Evolutionary conservation across 352 stramenopile species (phyloP).

Genomic region (Phytophthora colocasiae): DNA sequence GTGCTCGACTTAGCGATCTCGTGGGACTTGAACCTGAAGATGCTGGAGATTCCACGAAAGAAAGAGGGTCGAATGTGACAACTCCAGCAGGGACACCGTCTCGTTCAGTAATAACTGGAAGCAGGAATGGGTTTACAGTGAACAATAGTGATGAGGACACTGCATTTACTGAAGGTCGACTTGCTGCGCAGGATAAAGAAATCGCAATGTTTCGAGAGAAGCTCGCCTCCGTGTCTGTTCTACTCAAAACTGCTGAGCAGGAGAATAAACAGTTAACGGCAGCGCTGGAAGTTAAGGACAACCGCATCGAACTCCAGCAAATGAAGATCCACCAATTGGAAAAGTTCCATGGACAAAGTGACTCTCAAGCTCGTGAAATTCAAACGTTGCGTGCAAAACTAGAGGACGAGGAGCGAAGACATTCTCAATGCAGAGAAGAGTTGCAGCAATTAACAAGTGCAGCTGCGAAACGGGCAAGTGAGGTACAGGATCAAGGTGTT

Average conservation of each 20-base stretch:
- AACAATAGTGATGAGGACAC: slow-evolving; percentile 19
- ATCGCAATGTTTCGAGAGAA: slow-evolving; percentile 80
- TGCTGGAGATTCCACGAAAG: slow-evolving; percentile 11
- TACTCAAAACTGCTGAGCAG: slow-evolving; percentile 68
- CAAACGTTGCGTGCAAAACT: slow-evolving; percentile 51
- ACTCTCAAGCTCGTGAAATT: slow-evolving; percentile 55
- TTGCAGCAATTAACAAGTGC: slow-evolving; percentile 35
- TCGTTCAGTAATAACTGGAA: slow-evolving; percentile 13
- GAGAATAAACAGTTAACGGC: slow-evolving; percentile 63
- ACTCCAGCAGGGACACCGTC: slow-evolving; percentile 17
- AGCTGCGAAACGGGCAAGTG: slow-evolving; percentile 15
- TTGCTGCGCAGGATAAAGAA: slow-evolving; percentile 72
- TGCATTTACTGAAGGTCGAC: slow-evolving; percentile 65
- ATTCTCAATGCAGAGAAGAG: slow-evolving; percentile 53
- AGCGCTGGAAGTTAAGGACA: slow-evolving; percentile 80
- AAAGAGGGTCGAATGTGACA: slow-evolving; percentile 5
- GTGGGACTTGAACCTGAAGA: slow-evolving; percentile 40
- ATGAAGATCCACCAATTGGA: slow-evolving; percentile 71
- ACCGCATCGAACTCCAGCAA: slow-evolving; percentile 74
- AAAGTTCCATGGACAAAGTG: slow-evolving; percentile 58
- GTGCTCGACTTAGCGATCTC: slow-evolving; percentile 40
- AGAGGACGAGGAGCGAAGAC: slow-evolving; percentile 55
- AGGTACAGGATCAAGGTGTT: slow-evolving; percentile 39
- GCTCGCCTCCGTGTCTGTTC: slow-evolving; percentile 63
- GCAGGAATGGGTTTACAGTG: slow-evolving; percentile 24